phyloP scores from a whole-genome alignment of 1,284 basidiomycete species.

The Inonotus hispidus region DNA sequence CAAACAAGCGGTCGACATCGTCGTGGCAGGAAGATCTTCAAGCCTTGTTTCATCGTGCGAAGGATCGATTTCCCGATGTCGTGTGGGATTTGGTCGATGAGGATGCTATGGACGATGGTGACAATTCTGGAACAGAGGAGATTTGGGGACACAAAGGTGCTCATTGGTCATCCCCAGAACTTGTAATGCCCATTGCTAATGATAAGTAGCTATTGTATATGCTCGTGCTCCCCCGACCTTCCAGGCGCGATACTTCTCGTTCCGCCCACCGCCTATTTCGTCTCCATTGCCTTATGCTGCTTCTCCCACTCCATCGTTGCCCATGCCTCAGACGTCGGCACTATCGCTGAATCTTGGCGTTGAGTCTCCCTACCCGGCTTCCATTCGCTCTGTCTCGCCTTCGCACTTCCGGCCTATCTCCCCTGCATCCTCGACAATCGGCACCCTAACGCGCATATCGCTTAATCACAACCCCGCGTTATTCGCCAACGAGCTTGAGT shows the following conservation, averaged over 20 bases:
- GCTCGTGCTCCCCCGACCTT: slow-evolving; percentile 87
- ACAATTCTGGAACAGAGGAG: slow-evolving; percentile 40
- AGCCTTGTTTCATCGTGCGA: slow-evolving; percentile 69
- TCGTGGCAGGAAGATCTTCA: slow-evolving; percentile 77
- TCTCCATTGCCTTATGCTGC: slow-evolving; percentile 55
- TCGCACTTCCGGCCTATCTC: slow-evolving; percentile 46
- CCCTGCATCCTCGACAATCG: slow-evolving; percentile 39
- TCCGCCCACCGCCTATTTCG: slow-evolving; percentile 49
- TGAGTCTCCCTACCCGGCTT: slow-evolving; percentile 31
- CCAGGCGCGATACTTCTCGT: slow-evolving; percentile 79
- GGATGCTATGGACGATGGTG: slow-evolving; percentile 40
- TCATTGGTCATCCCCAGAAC: slow-evolving; percentile 18
- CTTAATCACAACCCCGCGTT: slow-evolving; percentile 69
- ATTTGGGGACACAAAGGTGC: slow-evolving; percentile 90
- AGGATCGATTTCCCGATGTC: slow-evolving; percentile 88
- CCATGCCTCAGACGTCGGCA: slow-evolving; percentile 54
- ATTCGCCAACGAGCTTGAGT: slow-evolving; percentile 85
- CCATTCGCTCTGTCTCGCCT: slow-evolving; percentile 24
- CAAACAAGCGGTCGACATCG: slow-evolving; percentile 54
- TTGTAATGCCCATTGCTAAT: background rate
- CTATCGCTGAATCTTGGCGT: slow-evolving; percentile 51
- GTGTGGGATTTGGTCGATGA: slow-evolving; percentile 73
- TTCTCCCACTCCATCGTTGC: slow-evolving; percentile 42
- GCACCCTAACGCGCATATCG: slow-evolving; percentile 47
- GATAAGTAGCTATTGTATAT: slow-evolving; percentile 76